Evolutionary conservation across 2,329 filamentous ascomycete species (phyloP).

Genomic region (Pseudogymnoascus sp.): DNA sequence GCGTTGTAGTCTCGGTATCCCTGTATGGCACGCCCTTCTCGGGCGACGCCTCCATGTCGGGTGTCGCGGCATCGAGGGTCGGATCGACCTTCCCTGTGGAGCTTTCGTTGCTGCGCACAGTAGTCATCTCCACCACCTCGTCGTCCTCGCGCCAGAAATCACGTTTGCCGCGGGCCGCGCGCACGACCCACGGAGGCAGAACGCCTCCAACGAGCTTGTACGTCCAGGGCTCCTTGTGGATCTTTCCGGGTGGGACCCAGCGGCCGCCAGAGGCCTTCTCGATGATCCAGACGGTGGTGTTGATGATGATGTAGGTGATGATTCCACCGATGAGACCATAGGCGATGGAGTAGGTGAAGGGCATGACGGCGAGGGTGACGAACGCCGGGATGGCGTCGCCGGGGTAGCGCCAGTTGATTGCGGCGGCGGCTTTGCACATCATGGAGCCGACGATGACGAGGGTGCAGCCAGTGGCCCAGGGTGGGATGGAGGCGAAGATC

Average conservation of each 20-base stretch:
- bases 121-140: not conserved
- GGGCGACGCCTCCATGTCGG: not conserved
- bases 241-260: slow-evolving; percentile 67
- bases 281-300: slow-evolving; percentile 62
- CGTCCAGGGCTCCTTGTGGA: slow-evolving; percentile 73
- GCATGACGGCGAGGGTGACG: slow-evolving; percentile 77
- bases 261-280: slow-evolving; percentile 60
- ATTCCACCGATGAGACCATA: slow-evolving; percentile 77
- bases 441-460: slow-evolving; percentile 80
- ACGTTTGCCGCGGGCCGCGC: slow-evolving; percentile 59
- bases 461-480: slow-evolving; percentile 86
- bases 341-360: slow-evolving; percentile 83
- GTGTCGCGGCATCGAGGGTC: not conserved
- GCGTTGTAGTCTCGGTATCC: not conserved
- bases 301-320: slow-evolving; percentile 68
- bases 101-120: not conserved
- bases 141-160: slow-evolving; percentile 59
- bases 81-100: not conserved
- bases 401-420: slow-evolving; percentile 85
- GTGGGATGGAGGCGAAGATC: slow-evolving; percentile 82
- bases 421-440: slow-evolving; percentile 70
- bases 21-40: not conserved
- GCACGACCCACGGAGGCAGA: slow-evolving; percentile 64
- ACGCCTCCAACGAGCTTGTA: slow-evolving; percentile 69
- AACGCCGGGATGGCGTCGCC: slow-evolving; percentile 81